Percentiles rank a stretch among this genome's conserved stretches.
phyloP scores from a whole-genome alignment of 257 asterid genomes.

The Nicotiana benthamiana region DNA sequence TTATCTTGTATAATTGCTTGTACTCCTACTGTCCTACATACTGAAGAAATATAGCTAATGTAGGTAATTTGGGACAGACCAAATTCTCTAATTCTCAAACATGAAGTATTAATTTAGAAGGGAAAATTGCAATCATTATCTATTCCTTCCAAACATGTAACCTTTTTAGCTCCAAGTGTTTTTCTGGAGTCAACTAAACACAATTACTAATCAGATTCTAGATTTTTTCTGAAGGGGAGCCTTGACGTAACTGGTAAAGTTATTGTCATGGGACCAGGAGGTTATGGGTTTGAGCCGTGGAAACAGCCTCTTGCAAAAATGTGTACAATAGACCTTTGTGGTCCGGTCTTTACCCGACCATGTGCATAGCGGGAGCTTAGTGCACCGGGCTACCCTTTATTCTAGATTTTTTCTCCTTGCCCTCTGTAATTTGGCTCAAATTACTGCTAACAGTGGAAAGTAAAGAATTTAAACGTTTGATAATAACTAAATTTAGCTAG shows the following conservation, averaged over 20 bases:
- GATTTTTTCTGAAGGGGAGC: not conserved
- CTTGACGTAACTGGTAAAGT: too few relatives aligned
- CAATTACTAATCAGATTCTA: not conserved
- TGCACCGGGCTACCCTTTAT: too few relatives aligned
- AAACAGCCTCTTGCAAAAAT: too few relatives aligned
- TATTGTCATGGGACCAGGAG: too few relatives aligned
- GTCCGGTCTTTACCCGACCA: too few relatives aligned
- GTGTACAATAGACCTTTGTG: too few relatives aligned
- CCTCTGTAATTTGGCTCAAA: not conserved
- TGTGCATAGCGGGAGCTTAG: too few relatives aligned
- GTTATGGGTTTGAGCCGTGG: too few relatives aligned
- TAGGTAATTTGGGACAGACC: not conserved
- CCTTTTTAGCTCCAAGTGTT: not conserved
- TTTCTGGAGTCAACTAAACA: not conserved
- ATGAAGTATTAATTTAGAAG: not conserved
- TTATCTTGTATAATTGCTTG: not conserved
- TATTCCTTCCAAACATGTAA: not conserved
- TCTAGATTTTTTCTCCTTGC: not conserved
- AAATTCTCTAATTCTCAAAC: not conserved
- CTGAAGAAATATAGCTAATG: not conserved
- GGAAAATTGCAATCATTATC: not conserved
- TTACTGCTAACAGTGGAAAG: not conserved
- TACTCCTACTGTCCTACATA: not conserved
- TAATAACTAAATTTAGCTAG: not conserved
- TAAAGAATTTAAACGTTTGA: not conserved